Base-by-base conservation (phyloP, 2,329 filamentous ascomycete genomes). In the Venturia aucupariae region DNA sequence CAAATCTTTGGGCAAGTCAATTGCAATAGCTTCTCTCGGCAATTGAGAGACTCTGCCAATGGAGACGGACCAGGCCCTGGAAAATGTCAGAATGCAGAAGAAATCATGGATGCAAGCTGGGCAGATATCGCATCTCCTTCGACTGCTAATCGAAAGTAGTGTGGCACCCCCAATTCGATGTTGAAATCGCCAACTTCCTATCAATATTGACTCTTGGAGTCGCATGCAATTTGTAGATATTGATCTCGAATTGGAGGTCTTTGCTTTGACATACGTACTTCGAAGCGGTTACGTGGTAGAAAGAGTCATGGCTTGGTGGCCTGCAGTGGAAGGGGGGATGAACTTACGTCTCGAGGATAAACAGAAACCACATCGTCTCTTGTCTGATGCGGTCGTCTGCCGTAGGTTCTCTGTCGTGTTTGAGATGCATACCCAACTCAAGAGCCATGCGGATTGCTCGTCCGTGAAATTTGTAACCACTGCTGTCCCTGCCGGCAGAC, bases 381-480 rank as follows among this genome's bases (percentile, higher is more conserved):
- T 78, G 80, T 13, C 80, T 76, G 35, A 80, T 78, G 42, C 77
- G 69, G 54, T 83, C 80, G 19, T 72, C 72, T 17, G 65, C 66
- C 24, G 71, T 68, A 41, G 71, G 71, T 27, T 75, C 72, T 4
- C 71, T 69, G 11, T 73, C 74, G 57, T 72, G 71, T 61, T 72
- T 71, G 24, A 84, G 78, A 71, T 90, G 87, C 59, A 90, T 73
- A 0, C 87, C 87, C 79, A 90, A 85, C 71, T 90, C 89, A 46
- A 90, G 79, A 39, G 87, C 87, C 67, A 91, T 81, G 3, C 87
- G 82, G 65, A 90, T 84, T 69, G 87, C 89, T 72, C 90, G 85
- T 1, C 88, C 88, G 2, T 86, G 84, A 67, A 89, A 88, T 65
- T 84, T 88, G 80, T 87, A 90, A 62, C 87, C 89, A 68, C 87